A percentile compares a stretch with the other conserved stretches of the same genome.
These are phyloP conservation scores for Haberlea rhodopensis DNA, from an alignment of 257 asterid species.

Conservation along the genomic window DNA sequence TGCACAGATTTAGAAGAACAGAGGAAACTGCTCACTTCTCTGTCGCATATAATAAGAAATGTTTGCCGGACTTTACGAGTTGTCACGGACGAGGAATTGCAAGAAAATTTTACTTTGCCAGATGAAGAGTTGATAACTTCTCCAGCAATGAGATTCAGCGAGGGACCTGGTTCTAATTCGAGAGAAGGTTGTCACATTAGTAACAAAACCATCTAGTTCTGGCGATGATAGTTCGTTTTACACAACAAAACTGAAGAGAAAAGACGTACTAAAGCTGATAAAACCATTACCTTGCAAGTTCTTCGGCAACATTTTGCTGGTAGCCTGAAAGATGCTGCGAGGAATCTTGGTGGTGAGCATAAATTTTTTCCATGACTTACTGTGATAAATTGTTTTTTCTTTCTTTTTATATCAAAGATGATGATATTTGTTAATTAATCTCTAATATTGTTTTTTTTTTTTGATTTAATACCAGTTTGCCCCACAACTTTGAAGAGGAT, in stretches of 20 bases:
- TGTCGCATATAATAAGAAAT: slow-evolving; percentile 63
- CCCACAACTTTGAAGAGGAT: slow-evolving; percentile 97
- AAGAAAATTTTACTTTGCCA: slow-evolving; percentile 42
- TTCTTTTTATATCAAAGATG: slow-evolving; percentile 5
- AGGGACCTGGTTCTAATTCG: slow-evolving; percentile 35
- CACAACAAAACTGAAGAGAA: slow-evolving; percentile 45
- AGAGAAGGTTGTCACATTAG: slow-evolving; percentile 35
- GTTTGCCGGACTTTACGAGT: slow-evolving; percentile 64
- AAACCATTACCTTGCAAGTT: slow-evolving; percentile 69
- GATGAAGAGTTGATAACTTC: slow-evolving; percentile 20
- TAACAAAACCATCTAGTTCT: slow-evolving; percentile 36
- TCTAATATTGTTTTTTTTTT: slow-evolving; percentile 2
- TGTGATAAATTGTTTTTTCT: background rate
- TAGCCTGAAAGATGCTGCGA: slow-evolving; percentile 95
- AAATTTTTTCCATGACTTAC: background rate
- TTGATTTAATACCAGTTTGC: slow-evolving; percentile 55
- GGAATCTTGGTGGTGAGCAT: slow-evolving; percentile 82
- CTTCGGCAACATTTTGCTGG: slow-evolving; percentile 90
- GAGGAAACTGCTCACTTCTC: slow-evolving; percentile 54
- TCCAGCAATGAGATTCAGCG: slow-evolving; percentile 22
- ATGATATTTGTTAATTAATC: background rate
- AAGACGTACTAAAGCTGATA: slow-evolving; percentile 67
- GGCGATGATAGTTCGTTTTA: slow-evolving; percentile 42
- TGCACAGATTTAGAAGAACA: slow-evolving; percentile 68
- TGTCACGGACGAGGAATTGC: slow-evolving; percentile 66